Evolutionary conservation across 148 eudicot species (phyloP), one percentile per base, ranked within the genome.

Genomic region (Rheum nobile): DNA sequence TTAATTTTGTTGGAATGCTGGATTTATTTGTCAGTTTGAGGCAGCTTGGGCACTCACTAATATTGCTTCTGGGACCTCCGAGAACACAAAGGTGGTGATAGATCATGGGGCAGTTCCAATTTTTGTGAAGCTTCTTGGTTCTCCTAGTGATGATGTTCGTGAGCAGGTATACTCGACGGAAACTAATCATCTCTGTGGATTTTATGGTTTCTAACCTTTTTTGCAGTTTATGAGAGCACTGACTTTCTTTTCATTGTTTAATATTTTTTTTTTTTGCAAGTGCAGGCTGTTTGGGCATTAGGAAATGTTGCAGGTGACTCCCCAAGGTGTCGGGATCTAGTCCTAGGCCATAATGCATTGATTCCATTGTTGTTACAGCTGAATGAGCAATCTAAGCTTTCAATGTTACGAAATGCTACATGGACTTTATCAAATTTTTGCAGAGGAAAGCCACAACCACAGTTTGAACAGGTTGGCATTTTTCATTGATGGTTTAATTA

Each of bases 231-330:
- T 68, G 6, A 35, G 14, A 11, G 29, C 34, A 5, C 1, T 41
- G 16, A 22, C 28, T 39, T 41, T 11, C 9, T 39, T 71, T 39
- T 38, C 72, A 38, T 21, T 70, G 16, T 21, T 69, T 69, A n/a
- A 37, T 41, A 69, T 38, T 47, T 41, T 39, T 28, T 39, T 2
- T 21, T 46, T 41, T 63, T 67, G 61, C 71, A 44, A 63, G 3
- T 69, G 44, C 63, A 85, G 84, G 88, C 84, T 74, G 86, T 85
- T 16, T 87, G 90, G 90, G 90, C 88, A 3, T 72, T 87, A 73
- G 88, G 90, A n/a, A 87, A 87, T 77, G 73, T 87, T 37, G 90
- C 90, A 72, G 88, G 88, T 57, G 88, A 87, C 68, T 87, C 90
- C 19, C 84, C 90, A 24, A 80, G 77, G 76, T 87, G 81, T 52